Evolutionary conservation across 2,329 filamentous ascomycete species (phyloP), one percentile per base, ranked within the genome.

Genomic region (Nothomitra cinnamomea): DNA sequence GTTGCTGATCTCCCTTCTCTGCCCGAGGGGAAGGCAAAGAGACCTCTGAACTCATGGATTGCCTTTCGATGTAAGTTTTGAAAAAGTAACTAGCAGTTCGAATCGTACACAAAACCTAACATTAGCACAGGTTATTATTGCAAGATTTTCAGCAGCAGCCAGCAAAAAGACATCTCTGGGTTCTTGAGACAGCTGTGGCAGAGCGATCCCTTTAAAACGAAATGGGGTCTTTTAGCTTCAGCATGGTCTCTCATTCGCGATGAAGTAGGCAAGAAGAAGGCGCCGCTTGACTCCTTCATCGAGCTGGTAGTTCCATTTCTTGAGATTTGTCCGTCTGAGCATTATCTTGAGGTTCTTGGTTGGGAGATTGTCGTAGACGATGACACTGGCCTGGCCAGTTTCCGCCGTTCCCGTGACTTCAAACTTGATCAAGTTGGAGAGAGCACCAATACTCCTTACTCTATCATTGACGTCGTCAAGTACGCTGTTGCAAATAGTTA

Each of bases 161-260:
- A 70, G 38, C 76, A 78, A 64, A 77, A 77, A 65, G 66, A 67
- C 41, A 72, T 74, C 53, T 79, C 75, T 41, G 69, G 68, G 13
- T 66, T 71, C 56, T 62, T 79, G 56, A 70, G 67, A 21, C 61
- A 63, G 28, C 65, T 77, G 56, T 79, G 75, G 76, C 62, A 68
- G 50, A 63, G 66, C 36, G 75, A 78, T 57, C 67, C 66, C 48
- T 71, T 70, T 65, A 70, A 74, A 59, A 66, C 69, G 56, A 70
- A 74, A 58, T 78, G 74, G 74, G 67, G 67, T 49, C 64, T 78
- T 56, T 62, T 78, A 55, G 72, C 74, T 49, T 76, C 75, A 60
- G 72, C 74, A 17, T 79, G 76, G 67, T 78, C 75, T 32, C 68
- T 70, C 56, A 66, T 76, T 49, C 70, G 75, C 49, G 74, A 77